phyloP scores from a whole-genome alignment of 768 basidiomycete genomes.

The Mycena pura region DNA sequence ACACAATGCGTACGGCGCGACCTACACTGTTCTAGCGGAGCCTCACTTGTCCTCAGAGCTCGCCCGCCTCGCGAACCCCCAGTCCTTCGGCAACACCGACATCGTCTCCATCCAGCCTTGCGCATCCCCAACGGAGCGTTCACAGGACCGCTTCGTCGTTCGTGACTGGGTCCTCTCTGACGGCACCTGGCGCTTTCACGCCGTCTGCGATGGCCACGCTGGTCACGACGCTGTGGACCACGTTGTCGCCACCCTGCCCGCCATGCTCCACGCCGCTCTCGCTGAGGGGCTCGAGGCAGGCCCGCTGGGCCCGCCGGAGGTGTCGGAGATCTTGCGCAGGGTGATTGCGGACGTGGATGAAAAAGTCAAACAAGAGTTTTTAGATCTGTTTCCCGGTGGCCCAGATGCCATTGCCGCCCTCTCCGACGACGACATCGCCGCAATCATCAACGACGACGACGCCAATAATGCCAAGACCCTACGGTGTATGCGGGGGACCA shows the following conservation, averaged over 20 bases:
- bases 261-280: constrained; percentile 37
- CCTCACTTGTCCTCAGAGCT: constrained; percentile 49
- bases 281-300: constrained; percentile 13
- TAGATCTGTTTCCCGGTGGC: constrained; percentile 49
- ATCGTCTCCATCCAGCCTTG: constrained; percentile 56
- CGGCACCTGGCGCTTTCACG: constrained; percentile 52
- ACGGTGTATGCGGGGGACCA: constrained; percentile 59
- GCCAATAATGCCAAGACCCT: constrained; percentile 43
- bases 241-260: constrained; percentile 40
- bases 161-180: constrained; percentile 46
- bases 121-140: constrained; percentile 43
- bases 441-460: constrained; percentile 49
- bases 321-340: constrained; percentile 41
- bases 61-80: constrained; percentile 43
- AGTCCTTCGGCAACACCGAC: constrained; percentile 42
- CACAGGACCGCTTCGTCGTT: constrained; percentile 54
- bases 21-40: constrained; percentile 49
- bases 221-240: constrained; percentile 57
- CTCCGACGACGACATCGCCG: constrained; percentile 46
- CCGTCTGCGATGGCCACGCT: constrained; percentile 59
- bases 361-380: constrained; percentile 42
- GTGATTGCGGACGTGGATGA: constrained; percentile 49
- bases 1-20: constrained; percentile 29
- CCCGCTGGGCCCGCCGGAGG: constrained; percentile 13
- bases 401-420: constrained; percentile 37